Conservation (phyloP, 2,329 filamentous ascomycete genomes). For the Venturia asperata region DNA sequence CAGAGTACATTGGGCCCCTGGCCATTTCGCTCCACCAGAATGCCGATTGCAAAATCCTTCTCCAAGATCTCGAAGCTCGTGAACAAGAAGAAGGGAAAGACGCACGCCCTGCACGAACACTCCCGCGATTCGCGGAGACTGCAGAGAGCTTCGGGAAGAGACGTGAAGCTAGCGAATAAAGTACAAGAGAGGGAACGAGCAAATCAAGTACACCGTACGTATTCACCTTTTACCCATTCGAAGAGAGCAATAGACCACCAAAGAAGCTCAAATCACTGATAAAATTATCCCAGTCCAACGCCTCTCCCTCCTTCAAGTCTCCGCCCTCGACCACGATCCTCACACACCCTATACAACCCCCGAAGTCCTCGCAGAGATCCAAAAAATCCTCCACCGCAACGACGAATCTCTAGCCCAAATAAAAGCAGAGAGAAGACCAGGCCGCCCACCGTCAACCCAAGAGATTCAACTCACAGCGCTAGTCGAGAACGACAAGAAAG, state of each 20-base stretch:
- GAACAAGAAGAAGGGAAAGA: conserved; percentile 72
- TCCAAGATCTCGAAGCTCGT: conserved; percentile 85
- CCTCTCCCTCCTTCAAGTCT: conserved; percentile 35
- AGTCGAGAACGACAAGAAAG: conserved; percentile 63
- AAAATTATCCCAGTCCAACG: conserved; percentile 36
- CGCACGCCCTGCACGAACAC: conserved; percentile 74
- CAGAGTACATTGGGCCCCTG: not conserved
- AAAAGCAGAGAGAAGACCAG: conserved; percentile 65
- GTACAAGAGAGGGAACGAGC: conserved; percentile 62
- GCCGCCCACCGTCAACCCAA: conserved; percentile 67
- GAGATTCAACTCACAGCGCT: conserved; percentile 72
- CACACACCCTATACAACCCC: not conserved
- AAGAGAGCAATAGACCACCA: conserved; percentile 27
- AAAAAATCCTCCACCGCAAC: conserved; percentile 52
- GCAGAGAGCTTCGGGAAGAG: conserved; percentile 69
- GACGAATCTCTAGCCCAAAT: conserved; percentile 62
- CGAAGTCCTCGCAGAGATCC: conserved; percentile 35
- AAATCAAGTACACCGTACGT: conserved; percentile 65
- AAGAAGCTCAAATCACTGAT: conserved; percentile 24
- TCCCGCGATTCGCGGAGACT: conserved; percentile 79
- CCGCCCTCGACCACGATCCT: not conserved
- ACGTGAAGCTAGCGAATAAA: conserved; percentile 72
- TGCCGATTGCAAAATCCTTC: conserved; percentile 61
- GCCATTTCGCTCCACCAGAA: conserved; percentile 36
- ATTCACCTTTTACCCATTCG: not conserved